Conservation (phyloP, 768 basidiomycete genomes). For the Naganishia vaughanmartiniae region DNA sequence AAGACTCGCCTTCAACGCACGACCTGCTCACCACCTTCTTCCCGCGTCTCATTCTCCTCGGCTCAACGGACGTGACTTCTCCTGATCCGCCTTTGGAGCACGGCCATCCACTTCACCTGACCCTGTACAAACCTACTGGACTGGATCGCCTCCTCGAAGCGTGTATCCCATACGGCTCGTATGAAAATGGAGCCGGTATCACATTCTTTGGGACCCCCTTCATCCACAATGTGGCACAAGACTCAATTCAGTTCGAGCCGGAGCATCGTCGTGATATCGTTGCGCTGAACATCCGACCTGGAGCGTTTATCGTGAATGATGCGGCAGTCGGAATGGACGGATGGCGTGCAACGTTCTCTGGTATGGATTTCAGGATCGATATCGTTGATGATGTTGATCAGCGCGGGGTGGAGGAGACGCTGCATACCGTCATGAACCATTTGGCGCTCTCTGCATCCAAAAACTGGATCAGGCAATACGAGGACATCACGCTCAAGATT, state of each 20-base stretch:
- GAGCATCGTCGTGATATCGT: background rate
- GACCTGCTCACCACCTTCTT: background rate
- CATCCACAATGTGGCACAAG: background rate
- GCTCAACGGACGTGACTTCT: background rate
- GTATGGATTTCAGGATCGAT: background rate
- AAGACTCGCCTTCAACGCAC: background rate
- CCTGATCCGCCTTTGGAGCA: background rate
- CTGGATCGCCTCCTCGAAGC: background rate
- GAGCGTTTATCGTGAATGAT: background rate
- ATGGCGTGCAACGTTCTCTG: background rate
- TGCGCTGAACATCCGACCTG: background rate
- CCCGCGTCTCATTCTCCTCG: background rate
- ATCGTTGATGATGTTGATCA: background rate
- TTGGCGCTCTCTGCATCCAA: background rate
- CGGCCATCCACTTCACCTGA: background rate
- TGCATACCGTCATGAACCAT: background rate
- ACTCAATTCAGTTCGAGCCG: background rate
- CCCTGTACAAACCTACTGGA: background rate
- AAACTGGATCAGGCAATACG: background rate
- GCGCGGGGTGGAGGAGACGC: background rate
- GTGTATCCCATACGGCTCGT: background rate
- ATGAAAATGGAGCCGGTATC: background rate
- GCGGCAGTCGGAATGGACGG: background rate
- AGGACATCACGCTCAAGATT: background rate
- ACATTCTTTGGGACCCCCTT: background rate